phyloP scores from a whole-genome alignment of 306 rosid genomes.

The Quercus berberidifolia region DNA sequence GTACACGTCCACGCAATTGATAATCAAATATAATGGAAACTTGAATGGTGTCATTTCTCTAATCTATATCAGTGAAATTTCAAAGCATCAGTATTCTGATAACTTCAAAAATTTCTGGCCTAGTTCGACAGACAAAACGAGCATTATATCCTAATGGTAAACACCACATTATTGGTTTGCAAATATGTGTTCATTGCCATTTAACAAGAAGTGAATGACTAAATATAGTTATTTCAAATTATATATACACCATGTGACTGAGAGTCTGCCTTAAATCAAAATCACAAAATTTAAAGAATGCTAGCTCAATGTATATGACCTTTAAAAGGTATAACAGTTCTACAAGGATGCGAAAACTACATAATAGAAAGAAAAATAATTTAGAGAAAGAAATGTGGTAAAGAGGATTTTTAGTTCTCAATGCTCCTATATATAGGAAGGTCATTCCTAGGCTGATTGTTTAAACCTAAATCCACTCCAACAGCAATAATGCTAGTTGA shows the following conservation, averaged over 20 bases:
- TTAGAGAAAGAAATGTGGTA: not conserved
- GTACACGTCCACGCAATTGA: no score
- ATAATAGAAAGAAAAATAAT: no score
- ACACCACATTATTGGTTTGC: no score
- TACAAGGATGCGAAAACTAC: not conserved
- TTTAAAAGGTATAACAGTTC: not conserved
- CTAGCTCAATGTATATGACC: not conserved
- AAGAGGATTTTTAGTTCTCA: conserved; percentile 5
- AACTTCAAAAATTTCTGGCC: no score
- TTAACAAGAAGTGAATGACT: not conserved
- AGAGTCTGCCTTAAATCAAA: not conserved
- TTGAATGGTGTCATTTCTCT: no score
- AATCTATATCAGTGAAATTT: no score
- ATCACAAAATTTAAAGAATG: not conserved
- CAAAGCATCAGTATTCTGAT: no score
- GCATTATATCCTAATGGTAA: no score
- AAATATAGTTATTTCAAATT: not conserved
- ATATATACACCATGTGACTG: conserved; percentile 1
- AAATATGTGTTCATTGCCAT: not conserved
- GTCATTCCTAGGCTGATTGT: conserved; percentile 40
- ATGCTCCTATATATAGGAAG: conserved; percentile 66
- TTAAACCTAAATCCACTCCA: conserved; percentile 16
- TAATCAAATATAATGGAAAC: no score
- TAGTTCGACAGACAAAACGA: no score
- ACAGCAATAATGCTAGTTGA: conserved; percentile 47